phyloP scores from a whole-genome alignment of 2,329 filamentous ascomycete genomes.

The Fusarium sp. region DNA sequence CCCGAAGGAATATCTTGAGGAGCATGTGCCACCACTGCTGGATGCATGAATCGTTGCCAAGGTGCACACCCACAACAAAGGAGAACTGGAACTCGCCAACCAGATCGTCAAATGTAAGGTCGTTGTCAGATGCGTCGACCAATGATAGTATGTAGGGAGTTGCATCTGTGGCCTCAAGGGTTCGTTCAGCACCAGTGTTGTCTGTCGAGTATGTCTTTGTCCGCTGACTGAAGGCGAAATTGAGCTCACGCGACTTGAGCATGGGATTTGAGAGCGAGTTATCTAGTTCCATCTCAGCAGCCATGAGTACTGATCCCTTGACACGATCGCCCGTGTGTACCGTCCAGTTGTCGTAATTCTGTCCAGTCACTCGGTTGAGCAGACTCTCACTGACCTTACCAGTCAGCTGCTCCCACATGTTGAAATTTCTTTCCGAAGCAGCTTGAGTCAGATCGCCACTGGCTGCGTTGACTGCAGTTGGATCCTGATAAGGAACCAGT shows the following conservation, averaged over 20 bases:
- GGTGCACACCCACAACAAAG: slow-evolving; percentile 66
- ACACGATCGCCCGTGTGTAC: slow-evolving; percentile 66
- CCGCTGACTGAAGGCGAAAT: slow-evolving; percentile 60
- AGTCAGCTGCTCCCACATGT: slow-evolving; percentile 66
- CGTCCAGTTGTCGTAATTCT: slow-evolving; percentile 58
- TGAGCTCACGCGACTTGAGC: slow-evolving; percentile 56
- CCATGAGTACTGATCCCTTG: slow-evolving; percentile 55
- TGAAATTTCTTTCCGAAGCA: slow-evolving; percentile 42
- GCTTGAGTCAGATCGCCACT: slow-evolving; percentile 33
- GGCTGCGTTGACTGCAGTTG: slow-evolving; percentile 42
- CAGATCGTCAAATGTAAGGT: slow-evolving; percentile 56
- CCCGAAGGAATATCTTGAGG: slow-evolving; percentile 62
- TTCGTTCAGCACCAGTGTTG: slow-evolving; percentile 52
- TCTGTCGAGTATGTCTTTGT: slow-evolving; percentile 56
- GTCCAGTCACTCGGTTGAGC: slow-evolving; percentile 61
- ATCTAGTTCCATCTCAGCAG: slow-evolving; percentile 55
- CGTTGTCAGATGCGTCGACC: slow-evolving; percentile 48
- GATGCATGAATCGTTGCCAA: slow-evolving; percentile 68
- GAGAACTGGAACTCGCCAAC: slow-evolving; percentile 71
- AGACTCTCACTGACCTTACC: slow-evolving; percentile 58
- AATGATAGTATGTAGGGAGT: slow-evolving; percentile 58
- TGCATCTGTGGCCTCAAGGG: slow-evolving; percentile 60
- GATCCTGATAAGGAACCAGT: slow-evolving; percentile 60
- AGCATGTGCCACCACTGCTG: slow-evolving; percentile 71
- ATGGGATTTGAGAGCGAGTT: slow-evolving; percentile 50